phyloP scores from a whole-genome alignment of 2,329 filamentous ascomycete genomes.

The Bipolaris victoriae region DNA sequence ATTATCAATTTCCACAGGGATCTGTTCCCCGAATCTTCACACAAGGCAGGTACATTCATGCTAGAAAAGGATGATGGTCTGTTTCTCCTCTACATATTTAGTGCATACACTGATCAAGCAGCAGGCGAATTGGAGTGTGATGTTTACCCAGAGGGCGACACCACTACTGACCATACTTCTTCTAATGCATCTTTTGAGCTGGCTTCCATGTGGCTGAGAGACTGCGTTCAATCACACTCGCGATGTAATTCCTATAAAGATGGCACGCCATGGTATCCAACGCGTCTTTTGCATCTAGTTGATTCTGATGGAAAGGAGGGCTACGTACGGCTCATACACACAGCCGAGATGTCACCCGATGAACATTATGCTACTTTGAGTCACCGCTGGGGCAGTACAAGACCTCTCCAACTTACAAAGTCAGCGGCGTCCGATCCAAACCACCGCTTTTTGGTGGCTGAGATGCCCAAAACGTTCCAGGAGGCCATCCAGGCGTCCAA shows the following conservation, averaged over 20 bases:
- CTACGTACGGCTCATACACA: conserved; percentile 9
- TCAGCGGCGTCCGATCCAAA: neutral
- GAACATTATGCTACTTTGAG: conserved; percentile 16
- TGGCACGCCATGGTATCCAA: conserved; percentile 7
- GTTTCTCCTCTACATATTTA: neutral
- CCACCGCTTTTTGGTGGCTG: neutral
- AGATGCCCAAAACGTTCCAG: conserved; percentile 22
- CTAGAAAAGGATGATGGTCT: neutral
- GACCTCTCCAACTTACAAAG: conserved; percentile 8
- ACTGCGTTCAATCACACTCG: conserved; percentile 3
- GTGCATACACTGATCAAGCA: neutral
- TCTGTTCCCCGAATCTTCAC: neutral
- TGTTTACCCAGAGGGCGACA: neutral
- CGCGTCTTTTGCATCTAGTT: conserved; percentile 13
- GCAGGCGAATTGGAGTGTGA: neutral
- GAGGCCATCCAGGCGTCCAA: conserved; percentile 24
- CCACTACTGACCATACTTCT: neutral
- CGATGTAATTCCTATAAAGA: neutral
- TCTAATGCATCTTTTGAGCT: neutral
- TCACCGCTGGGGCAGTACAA: conserved; percentile 13
- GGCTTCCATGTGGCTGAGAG: conserved; percentile 4
- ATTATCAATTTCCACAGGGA: neutral
- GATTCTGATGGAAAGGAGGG: neutral
- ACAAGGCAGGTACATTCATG: neutral
- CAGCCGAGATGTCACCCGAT: neutral